Evolutionary conservation across 2,329 filamentous ascomycete genomes (phyloP), one percentile per base, ranked within the genome.

Genomic region (Waltergamsia citrina): DNA sequence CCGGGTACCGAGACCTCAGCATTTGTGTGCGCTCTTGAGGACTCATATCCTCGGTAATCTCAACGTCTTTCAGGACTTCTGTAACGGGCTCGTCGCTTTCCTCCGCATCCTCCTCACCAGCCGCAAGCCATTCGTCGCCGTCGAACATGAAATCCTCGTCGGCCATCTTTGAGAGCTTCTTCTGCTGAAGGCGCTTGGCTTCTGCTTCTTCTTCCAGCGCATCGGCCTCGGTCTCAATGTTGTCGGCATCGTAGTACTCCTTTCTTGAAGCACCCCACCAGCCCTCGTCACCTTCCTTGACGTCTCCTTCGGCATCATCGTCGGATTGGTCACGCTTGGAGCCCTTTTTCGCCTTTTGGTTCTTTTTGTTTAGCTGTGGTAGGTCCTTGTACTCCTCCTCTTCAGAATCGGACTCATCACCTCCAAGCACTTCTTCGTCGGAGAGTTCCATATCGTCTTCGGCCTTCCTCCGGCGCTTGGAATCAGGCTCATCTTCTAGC

Each of bases 81-180:
- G 80, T 92, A 10, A 94, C 75, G n/a, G 80, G 71, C 12, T 77
- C 73, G 43, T 62, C 65, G 38, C 65, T 71, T 12, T 77, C 73
- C 22, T 67, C 63, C 2, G 66, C 63, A 2, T 62, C 63, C 16
- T 67, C 63, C 12, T 65, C 65, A 4, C 67, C 69, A 12, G 68
- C 62, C 18, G 71, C 75, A 24, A 80, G 54, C 92, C 90, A 96
- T 45, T 93, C 87, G 27, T 77, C 72, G 50, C 93, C 85, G 47
- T 96, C 87, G 43, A 96, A 93, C 7, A 86, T 81, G 51, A 95
- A 98, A 53, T 98, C 92, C 25, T 83, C 82, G 45, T 93, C 88
- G 6, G 78, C 75, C 84, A 98, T 92, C 44, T 82, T 80, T 45
- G 86, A 72, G 17, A 96, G 59, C 52, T 92, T 90, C 68, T 94